Conservation (phyloP, 2,329 filamentous ascomycete genomes). For the Cercospora berteroae region DNA sequence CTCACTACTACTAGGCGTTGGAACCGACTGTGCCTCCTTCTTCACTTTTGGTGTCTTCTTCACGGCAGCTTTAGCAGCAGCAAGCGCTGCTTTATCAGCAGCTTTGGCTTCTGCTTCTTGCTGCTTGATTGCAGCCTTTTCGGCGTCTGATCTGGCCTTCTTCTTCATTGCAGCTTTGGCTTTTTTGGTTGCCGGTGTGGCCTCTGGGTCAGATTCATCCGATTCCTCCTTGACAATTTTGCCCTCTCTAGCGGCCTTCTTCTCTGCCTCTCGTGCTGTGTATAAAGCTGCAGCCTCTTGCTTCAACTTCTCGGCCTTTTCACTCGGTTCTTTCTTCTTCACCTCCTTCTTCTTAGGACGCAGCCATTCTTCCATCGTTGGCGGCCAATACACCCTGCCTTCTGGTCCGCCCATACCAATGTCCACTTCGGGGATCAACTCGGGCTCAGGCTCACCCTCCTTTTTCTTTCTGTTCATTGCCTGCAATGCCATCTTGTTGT, state of each 20-base stretch:
- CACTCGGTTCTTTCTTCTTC: constrained; percentile 52
- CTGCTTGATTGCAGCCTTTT: constrained; percentile 23
- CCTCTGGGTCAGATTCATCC: constrained; percentile 37
- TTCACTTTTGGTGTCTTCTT: constrained; percentile 16
- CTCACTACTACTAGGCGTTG: constrained; percentile 22
- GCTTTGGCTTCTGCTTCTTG: constrained; percentile 10
- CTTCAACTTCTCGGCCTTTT: constrained; percentile 38
- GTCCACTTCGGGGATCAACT: constrained; percentile 62
- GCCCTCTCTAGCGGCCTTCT: constrained; percentile 29
- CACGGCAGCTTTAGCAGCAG: neutral
- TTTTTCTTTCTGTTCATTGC: constrained; percentile 45
- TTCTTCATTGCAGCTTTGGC: constrained; percentile 39
- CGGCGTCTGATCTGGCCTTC: constrained; percentile 26
- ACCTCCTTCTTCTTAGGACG: constrained; percentile 71
- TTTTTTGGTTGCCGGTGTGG: constrained; percentile 43
- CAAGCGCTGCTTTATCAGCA: neutral
- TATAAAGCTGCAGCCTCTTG: constrained; percentile 33
- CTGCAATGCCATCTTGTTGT: constrained; percentile 56
- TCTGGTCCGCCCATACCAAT: constrained; percentile 83
- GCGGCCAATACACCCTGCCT: constrained; percentile 83
- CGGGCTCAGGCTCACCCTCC: constrained; percentile 37
- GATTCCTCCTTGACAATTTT: constrained; percentile 26
- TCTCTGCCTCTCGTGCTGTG: constrained; percentile 28
- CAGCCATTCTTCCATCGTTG: constrained; percentile 87
- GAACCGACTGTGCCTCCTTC: constrained; percentile 20